Evolutionary conservation across 306 rosid species (phyloP).

Genomic region (Clitoria ternatea): DNA sequence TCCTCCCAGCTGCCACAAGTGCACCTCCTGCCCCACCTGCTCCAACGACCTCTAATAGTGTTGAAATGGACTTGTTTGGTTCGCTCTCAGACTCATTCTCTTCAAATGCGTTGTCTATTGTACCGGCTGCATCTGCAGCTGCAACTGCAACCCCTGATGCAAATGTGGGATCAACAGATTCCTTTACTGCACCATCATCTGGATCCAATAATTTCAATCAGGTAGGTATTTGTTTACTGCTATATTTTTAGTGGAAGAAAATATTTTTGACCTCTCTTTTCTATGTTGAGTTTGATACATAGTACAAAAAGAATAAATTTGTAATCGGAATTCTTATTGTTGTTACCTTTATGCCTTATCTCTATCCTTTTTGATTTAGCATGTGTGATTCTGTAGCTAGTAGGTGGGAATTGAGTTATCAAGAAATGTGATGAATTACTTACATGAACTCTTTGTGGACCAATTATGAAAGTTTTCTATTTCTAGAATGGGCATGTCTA

Average conservation of each 20-base stretch:
- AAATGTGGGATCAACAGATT: conserved; percentile 39
- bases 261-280: not conserved
- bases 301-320: not conserved
- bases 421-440: not conserved
- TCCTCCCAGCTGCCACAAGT: conserved; percentile 50
- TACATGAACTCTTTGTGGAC: not conserved
- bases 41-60: conserved; percentile 47
- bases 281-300: not conserved
- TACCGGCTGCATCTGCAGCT: conserved; percentile 50
- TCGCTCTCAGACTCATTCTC: conserved; percentile 73
- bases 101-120: conserved; percentile 63
- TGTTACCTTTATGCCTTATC: not conserved
- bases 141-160: conserved; percentile 40
- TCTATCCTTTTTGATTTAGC: not conserved
- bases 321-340: not conserved
- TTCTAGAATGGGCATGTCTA: not conserved
- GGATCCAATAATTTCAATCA: conserved; percentile 50
- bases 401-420: conserved; percentile 1
- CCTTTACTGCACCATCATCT: conserved; percentile 42
- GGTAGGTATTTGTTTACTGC: conserved; percentile 38
- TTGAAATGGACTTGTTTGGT: conserved; percentile 76
- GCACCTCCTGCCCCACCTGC: conserved; percentile 35
- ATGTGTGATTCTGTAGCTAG: not conserved
- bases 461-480: not conserved
- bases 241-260: conserved; percentile 5